A percentile compares a stretch with the other conserved stretches of the same genome.
Conservation (phyloP, 1,284 basidiomycete genomes). For the Abortiporus biennis region DNA sequence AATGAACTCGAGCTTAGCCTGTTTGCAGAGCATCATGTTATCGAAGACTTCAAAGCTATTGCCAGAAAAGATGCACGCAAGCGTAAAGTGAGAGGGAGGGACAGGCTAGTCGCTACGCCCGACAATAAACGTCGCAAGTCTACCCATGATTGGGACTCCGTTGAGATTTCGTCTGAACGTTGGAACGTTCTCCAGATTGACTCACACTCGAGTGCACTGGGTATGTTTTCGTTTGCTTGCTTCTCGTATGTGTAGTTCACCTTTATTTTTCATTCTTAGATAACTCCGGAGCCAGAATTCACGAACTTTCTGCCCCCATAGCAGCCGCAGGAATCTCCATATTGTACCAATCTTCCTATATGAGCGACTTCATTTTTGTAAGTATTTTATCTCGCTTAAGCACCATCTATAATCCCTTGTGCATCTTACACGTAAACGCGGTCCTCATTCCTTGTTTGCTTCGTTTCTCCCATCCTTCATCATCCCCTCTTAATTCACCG, state of each 20-base stretch:
- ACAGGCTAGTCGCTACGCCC: background rate
- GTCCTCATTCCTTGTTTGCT: conserved; percentile 2
- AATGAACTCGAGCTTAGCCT: conserved; percentile 72
- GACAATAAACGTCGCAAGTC: conserved; percentile 4
- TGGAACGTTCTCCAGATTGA: conserved; percentile 77
- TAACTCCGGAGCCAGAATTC: conserved; percentile 66
- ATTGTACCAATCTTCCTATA: conserved; percentile 80
- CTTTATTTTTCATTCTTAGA: conserved; percentile 31
- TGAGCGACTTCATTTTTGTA: conserved; percentile 81
- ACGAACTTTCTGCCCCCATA: conserved; percentile 73
- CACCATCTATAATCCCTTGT: conserved; percentile 1
- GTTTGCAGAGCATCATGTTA: conserved; percentile 55
- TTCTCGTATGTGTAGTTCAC: conserved; percentile 6
- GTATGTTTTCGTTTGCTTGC: conserved; percentile 32
- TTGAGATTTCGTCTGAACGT: conserved; percentile 63
- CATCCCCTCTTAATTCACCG: conserved; percentile 4
- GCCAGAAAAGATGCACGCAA: conserved; percentile 51
- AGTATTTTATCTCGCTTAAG: conserved; percentile 21
- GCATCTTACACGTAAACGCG: conserved; percentile 17
- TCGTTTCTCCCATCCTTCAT: background rate
- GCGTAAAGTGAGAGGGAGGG: conserved; percentile 32
- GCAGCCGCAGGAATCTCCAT: conserved; percentile 80
- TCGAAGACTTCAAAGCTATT: conserved; percentile 56
- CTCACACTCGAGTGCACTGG: conserved; percentile 61
- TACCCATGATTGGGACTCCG: conserved; percentile 32